Evolutionary conservation across 768 basidiomycete genomes (phyloP).

Genomic region (Mycena pura): DNA sequence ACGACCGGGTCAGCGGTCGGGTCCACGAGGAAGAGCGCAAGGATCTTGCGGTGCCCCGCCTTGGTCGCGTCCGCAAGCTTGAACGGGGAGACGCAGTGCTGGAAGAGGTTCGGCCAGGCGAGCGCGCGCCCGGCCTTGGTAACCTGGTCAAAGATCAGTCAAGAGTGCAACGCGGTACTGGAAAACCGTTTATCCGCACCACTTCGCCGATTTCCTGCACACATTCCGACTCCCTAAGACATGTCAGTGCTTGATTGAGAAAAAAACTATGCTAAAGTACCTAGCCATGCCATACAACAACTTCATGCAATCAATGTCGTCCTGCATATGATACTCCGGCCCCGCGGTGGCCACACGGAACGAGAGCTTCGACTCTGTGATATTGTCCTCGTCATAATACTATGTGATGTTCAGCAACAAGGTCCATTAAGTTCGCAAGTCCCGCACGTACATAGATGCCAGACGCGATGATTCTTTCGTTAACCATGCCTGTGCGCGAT

Average conservation of each 20-base stretch:
- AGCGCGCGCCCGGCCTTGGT: conserved; percentile 37
- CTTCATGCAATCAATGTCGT: conserved; percentile 20
- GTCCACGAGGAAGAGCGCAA: conserved; percentile 46
- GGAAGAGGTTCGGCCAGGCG: conserved; percentile 45
- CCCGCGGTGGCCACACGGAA: conserved; percentile 35
- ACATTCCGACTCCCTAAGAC: conserved; percentile 1
- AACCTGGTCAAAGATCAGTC: not conserved
- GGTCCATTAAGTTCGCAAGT: no score
- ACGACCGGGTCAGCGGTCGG: conserved; percentile 35
- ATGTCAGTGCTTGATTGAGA: not conserved
- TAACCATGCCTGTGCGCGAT: conserved; percentile 4
- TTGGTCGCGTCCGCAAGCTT: conserved; percentile 38
- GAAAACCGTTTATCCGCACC: not conserved
- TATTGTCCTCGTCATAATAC: conserved; percentile 39
- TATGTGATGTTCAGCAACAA: no score
- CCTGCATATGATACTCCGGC: conserved; percentile 16
- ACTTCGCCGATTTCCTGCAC: conserved; percentile 36
- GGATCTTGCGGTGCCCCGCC: conserved; percentile 47
- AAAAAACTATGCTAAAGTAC: not conserved
- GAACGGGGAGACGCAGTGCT: conserved; percentile 45
- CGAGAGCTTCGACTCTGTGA: conserved; percentile 33
- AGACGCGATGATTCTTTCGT: conserved; percentile 18
- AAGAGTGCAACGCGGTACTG: not conserved
- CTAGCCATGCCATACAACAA: conserved; percentile 12
- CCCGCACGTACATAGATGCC: conserved; percentile 29